These are phyloP conservation scores for Clonostachys byssicola DNA, from an alignment of 2,329 filamentous ascomycete species.

Conservation along the genomic window DNA sequence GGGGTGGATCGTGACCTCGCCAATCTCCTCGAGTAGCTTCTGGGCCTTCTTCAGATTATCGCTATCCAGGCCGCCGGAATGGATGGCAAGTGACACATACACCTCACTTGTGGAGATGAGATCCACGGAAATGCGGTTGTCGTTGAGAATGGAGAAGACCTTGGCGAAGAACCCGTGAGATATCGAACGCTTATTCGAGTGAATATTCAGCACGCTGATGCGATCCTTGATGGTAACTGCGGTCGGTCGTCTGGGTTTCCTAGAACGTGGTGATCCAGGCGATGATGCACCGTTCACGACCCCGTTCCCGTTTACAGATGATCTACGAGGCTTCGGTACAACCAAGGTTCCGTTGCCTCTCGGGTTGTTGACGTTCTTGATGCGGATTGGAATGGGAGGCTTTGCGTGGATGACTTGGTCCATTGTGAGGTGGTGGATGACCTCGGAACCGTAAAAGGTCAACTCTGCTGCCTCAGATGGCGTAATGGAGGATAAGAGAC, in stretches of 20 bases:
- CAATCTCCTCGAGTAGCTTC: conserved; percentile 72
- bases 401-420: conserved; percentile 86
- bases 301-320: conserved; percentile 10
- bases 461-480: conserved; percentile 93
- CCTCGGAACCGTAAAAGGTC: conserved; percentile 91
- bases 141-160: conserved; percentile 88
- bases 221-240: conserved; percentile 97
- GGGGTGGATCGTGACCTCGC: conserved; percentile 83
- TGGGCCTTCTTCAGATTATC: conserved; percentile 64
- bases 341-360: conserved; percentile 76
- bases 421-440: conserved; percentile 99
- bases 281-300: not conserved
- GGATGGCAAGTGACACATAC: conserved; percentile 94
- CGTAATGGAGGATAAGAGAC: conserved; percentile 82
- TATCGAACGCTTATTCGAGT: conserved; percentile 94
- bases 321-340: conserved; percentile 60
- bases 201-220: conserved; percentile 95
- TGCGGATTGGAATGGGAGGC: conserved; percentile 77
- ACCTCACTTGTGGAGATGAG: conserved; percentile 96
- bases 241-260: conserved; percentile 69
- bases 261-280: conserved; percentile 16
- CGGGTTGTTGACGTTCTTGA: conserved; percentile 90
- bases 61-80: conserved; percentile 65
- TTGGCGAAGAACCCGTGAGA: conserved; percentile 94
- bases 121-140: conserved; percentile 84